Evolutionary conservation across 2,329 filamentous ascomycete species (phyloP), one percentile per base, ranked within the genome.

Genomic region (Fusarium scirpi): DNA sequence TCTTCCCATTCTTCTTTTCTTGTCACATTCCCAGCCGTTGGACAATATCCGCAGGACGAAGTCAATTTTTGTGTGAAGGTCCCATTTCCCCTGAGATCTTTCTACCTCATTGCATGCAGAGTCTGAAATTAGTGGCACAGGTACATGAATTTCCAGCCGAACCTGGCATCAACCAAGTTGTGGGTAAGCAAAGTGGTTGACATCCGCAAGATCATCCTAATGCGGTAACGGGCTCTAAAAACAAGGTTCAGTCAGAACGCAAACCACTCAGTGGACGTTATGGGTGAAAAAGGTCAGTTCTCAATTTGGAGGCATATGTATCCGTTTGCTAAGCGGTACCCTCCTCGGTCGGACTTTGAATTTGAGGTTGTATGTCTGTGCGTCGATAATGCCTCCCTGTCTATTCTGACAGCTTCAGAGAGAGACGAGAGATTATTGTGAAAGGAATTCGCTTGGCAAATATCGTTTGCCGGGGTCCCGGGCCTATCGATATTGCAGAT

Each of bases 161-260:
- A 25, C 55, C 62, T 51, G 52, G 48, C 51, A 46, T 67, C 29
- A 32, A 64, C 32, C 55, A 69, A 67, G 43, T 71, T 58, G 64
- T 58, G 67, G 55, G 52, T 56, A 69, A 69, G 56, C 44, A 65
- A 54, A 51, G 48, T 46, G 44, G 44, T 63, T 58, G 51, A 64
- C 62, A 40, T 59, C 64, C 58, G 52, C 54, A 65, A 61, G 61
- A 46, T 51, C 56, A 40, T 38, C 68, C 67, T 44, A 65, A 71
- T 70, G 27, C 65, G 55, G 68, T 47, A 69, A 70, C 49, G 48
- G 49, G 48, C 44, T 55, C 40, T 40, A 30, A 55, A 67, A 69
- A 68, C 68, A 70, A 70, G 63, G 68, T 70, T 71, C 68, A 71
- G 68, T 32, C 63, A 58, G 61, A 61, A 63, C 51, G 51, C 24